Conservation (phyloP, 345 rosid genomes). For the Hibiscus mutabilis region DNA sequence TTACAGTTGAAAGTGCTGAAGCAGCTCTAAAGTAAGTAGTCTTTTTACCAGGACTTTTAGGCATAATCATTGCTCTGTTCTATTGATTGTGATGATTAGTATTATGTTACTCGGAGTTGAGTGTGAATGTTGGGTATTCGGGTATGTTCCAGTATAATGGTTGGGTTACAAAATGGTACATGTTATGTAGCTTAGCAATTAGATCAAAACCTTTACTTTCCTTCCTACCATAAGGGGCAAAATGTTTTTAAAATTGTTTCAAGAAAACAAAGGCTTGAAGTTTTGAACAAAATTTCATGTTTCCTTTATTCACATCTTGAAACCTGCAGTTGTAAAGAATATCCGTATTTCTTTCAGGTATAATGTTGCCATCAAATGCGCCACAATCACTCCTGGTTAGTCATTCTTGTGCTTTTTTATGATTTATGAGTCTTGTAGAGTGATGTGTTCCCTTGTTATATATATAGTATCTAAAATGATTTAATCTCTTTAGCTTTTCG, state of each 20-base stretch:
- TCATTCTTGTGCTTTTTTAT: slow-evolving; percentile 11
- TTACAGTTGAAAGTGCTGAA: slow-evolving; percentile 78
- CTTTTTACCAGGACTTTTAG: not conserved
- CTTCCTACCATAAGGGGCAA: not conserved
- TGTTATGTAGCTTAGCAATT: not conserved
- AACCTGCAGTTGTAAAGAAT: not conserved
- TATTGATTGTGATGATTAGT: too few relatives aligned
- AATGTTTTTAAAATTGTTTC: not conserved
- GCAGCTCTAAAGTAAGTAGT: slow-evolving; percentile 74
- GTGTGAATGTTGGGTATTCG: not conserved
- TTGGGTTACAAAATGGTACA: too few relatives aligned
- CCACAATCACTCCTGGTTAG: slow-evolving; percentile 94
- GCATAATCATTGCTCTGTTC: not conserved
- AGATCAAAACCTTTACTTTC: not conserved
- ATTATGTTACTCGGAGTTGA: not conserved
- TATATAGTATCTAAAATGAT: not conserved
- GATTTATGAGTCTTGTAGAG: not conserved
- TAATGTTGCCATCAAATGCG: slow-evolving; percentile 95
- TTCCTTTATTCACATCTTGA: not conserved
- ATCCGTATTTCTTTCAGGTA: slow-evolving; percentile 46
- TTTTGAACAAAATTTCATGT: not conserved
- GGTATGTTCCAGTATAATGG: not conserved
- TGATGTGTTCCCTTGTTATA: not conserved
- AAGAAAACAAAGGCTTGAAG: slow-evolving; percentile 1
- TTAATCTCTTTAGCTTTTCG: not conserved